Evolutionary conservation across 768 basidiomycete genomes (phyloP).

Genomic region (Russula sp.): DNA sequence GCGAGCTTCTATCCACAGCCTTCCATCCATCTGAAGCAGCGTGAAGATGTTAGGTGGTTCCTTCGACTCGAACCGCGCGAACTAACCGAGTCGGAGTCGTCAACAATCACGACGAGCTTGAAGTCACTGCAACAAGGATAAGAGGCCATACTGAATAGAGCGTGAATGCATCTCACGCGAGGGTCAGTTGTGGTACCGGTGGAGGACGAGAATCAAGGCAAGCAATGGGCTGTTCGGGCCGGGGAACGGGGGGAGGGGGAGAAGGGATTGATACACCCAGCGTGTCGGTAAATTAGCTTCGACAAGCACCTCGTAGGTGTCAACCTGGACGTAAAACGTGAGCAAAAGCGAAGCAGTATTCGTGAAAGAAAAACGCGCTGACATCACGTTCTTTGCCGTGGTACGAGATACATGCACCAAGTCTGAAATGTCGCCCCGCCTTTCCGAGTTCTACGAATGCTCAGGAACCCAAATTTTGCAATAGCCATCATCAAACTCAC

Average conservation of each 20-base stretch:
- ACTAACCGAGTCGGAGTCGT: slow-evolving; percentile 42
- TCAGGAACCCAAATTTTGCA: neutral
- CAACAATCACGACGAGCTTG: slow-evolving; percentile 44
- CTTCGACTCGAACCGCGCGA: neutral
- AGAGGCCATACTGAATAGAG: too few species aligned
- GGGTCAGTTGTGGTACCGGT: neutral
- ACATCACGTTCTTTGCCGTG: slow-evolving; percentile 40
- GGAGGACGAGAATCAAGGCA: neutral
- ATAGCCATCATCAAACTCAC: slow-evolving; percentile 11
- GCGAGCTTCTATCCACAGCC: slow-evolving; percentile 40
- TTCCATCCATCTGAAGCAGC: slow-evolving; percentile 40
- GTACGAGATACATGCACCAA: slow-evolving; percentile 37
- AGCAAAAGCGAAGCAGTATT: neutral
- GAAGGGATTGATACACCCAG: slow-evolving; percentile 8
- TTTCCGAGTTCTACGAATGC: slow-evolving; percentile 38
- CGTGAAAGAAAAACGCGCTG: slow-evolving; percentile 6
- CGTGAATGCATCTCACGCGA: slow-evolving; percentile 9
- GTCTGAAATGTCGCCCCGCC: slow-evolving; percentile 35
- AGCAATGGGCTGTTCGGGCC: neutral
- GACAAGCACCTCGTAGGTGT: slow-evolving; percentile 40
- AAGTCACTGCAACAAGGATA: slow-evolving; percentile 34
- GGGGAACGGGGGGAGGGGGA: neutral
- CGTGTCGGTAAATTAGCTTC: slow-evolving; percentile 31
- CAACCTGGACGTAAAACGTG: slow-evolving; percentile 31
- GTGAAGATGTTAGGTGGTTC: neutral